These are phyloP conservation scores for Xylaria sp. DNA, from an alignment of 2,329 filamentous ascomycete species.

Conservation along the genomic window DNA sequence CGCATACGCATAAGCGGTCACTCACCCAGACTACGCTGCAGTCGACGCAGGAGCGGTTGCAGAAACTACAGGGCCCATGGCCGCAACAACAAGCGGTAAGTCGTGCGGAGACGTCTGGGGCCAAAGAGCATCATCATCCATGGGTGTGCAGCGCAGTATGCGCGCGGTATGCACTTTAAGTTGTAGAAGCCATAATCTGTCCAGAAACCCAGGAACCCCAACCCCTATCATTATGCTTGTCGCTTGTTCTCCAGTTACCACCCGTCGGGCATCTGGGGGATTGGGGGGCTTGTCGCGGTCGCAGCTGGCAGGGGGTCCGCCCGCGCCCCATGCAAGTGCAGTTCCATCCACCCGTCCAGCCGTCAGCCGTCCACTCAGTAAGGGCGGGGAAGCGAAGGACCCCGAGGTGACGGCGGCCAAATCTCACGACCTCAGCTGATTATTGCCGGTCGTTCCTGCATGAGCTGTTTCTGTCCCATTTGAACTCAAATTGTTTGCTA, in stretches of 20 bases:
- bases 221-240: neutral
- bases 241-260: neutral
- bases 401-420: neutral
- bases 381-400: slow-evolving; percentile 4
- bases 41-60: slow-evolving; percentile 13
- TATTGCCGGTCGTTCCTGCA: slow-evolving; percentile 29
- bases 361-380: no score
- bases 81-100: neutral
- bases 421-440: slow-evolving; percentile 31
- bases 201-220: no score
- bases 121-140: neutral
- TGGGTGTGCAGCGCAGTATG: slow-evolving; percentile 3
- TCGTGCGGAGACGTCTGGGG: neutral
- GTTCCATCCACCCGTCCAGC: neutral
- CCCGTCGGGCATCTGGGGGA: neutral
- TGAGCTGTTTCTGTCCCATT: slow-evolving; percentile 28
- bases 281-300: neutral
- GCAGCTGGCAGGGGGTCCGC: neutral
- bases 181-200: no score
- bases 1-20: slow-evolving; percentile 10
- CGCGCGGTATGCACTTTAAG: neutral
- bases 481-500: slow-evolving; percentile 12
- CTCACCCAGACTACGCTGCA: slow-evolving; percentile 8
- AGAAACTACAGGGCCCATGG: slow-evolving; percentile 7
- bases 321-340: neutral